Conservation (phyloP, 2,329 filamentous ascomycete species). For the Diaporthe sp. region DNA sequence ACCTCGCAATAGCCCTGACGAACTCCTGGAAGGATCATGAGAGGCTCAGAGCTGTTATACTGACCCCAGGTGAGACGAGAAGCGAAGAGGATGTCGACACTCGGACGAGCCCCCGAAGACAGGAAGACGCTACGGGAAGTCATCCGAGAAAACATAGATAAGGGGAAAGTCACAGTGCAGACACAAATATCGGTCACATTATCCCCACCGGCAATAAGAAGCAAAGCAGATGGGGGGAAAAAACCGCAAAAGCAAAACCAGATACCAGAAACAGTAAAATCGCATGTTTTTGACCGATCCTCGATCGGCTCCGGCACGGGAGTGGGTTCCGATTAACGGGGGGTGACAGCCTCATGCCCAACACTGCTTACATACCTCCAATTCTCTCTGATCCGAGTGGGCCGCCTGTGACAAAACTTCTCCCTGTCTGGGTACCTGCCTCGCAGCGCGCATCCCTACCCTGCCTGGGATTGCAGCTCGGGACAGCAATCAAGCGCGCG, state of each 20-base stretch:
- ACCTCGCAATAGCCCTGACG: no score
- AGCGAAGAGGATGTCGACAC: background rate
- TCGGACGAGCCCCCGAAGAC: background rate
- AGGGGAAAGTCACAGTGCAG: background rate
- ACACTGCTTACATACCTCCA: background rate
- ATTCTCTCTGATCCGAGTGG: background rate
- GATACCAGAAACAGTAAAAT: background rate
- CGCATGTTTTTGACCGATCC: background rate
- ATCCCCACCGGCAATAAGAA: background rate
- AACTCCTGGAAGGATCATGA: no score
- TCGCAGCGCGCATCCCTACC: background rate
- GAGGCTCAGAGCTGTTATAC: background rate
- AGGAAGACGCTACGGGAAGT: background rate
- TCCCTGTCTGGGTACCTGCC: background rate
- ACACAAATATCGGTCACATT: background rate
- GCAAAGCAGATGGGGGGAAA: background rate
- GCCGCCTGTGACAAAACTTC: background rate
- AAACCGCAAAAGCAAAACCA: slow-evolving; percentile 12
- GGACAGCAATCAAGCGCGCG: background rate
- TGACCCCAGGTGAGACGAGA: background rate
- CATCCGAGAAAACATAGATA: background rate
- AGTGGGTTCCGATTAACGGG: background rate
- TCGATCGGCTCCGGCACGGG: background rate
- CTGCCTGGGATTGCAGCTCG: background rate
- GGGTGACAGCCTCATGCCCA: background rate